Evolutionary conservation across 2,329 filamentous ascomycete genomes (phyloP), one percentile per base, ranked within the genome.

Genomic region (Trichophyton simii): DNA sequence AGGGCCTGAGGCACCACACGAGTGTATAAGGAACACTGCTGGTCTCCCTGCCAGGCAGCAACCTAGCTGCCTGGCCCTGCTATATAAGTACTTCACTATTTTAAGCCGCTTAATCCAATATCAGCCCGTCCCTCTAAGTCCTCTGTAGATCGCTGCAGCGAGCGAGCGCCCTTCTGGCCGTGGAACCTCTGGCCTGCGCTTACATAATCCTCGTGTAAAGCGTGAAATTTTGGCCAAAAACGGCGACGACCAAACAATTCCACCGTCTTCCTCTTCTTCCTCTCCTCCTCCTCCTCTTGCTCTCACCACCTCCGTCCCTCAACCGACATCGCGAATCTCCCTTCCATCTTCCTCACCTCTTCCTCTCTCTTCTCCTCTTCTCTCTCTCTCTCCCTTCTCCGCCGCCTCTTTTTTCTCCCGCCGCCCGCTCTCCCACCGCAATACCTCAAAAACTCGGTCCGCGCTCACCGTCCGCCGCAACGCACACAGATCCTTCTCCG

Each of bases 401-500:
- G 64, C 44, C 50, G 59, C 60, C 59, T 22, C 18, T 59, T 13
- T 54, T 20, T 54, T 20, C 57, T 54, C 42, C 55, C 57, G 50
- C 60, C 61, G 52, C 55, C 62, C 60, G 66, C 25, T 42, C 41
- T 48, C 28, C 41, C 18, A 46, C 36, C 48, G n/a, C 34, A 22
- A 62, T 41, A 15, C 60, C 38, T 57, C 54, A 38, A 38, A 38
- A 38, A 28, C 41, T 60, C 60, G 41, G 65, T 60, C 66, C 64
- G 62, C 63, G 44, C 64, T 61, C 65, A 67, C 60, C 58, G 64
- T 63, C 67, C 64, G 65, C 65, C 63, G 62, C 50, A 54, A 54
- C 50, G 13, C 50, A 54, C 50, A 34, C 68, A 67, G 63, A 59
- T 60, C 58, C 62, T 66, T 62, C 65, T 71, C 68, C 67, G 67